These are phyloP conservation scores for Tuctoria greenei DNA, from an alignment of 176 grass and related monocot genomes.

Conservation along the genomic window DNA sequence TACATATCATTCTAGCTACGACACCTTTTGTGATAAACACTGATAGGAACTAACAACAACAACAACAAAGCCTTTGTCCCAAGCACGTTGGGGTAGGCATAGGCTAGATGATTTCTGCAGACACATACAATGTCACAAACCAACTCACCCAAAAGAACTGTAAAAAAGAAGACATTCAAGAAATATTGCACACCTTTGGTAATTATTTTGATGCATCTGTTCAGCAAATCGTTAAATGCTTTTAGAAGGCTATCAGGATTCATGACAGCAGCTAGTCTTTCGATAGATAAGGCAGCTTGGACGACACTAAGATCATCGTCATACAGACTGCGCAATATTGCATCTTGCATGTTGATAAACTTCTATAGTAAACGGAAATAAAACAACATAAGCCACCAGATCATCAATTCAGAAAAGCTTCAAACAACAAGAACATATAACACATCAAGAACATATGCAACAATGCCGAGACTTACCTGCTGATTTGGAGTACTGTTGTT, in stretches of 20 bases:
- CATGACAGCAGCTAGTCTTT: conserved; percentile 60
- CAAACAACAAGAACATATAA: conserved; percentile 24
- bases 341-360: conserved; percentile 66
- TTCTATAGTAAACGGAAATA: conserved; percentile 47
- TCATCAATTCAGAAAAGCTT: conserved; percentile 11
- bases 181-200: conserved; percentile 55
- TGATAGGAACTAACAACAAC: neutral
- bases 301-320: conserved; percentile 93
- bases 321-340: conserved; percentile 65
- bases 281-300: conserved; percentile 85
- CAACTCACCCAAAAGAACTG: neutral
- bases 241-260: conserved; percentile 58
- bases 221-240: conserved; percentile 59
- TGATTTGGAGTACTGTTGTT: conserved; percentile 47
- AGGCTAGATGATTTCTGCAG: neutral
- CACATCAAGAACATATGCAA: conserved; percentile 24
- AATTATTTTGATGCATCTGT: conserved; percentile 64
- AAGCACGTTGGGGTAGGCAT: too few relatives aligned
- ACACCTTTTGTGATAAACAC: neutral
- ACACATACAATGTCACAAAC: neutral
- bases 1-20: neutral
- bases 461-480: conserved; percentile 47
- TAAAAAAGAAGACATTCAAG: conserved; percentile 29
- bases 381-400: conserved; percentile 34
- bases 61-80: too few relatives aligned